A percentile compares a stretch with the other conserved stretches of the same genome.
phyloP scores from a whole-genome alignment of 257 asterid species.

The Gentiana dahurica region DNA sequence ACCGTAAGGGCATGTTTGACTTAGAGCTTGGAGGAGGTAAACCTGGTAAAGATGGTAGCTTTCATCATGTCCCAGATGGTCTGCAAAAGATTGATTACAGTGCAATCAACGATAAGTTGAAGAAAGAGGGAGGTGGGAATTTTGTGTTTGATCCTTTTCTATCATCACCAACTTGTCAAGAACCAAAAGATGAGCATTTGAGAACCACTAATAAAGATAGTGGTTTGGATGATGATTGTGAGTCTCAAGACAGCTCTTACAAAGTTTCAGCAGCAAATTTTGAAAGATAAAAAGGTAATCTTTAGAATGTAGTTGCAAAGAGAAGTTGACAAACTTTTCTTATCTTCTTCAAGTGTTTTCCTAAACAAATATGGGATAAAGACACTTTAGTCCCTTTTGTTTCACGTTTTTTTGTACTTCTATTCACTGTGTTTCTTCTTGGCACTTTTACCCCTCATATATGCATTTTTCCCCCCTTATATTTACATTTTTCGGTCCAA shows the following conservation, averaged over 20 bases:
- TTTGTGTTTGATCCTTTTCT: constrained; percentile 24
- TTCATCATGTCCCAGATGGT: constrained; percentile 21
- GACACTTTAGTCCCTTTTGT: too few relatives aligned
- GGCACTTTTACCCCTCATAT: too few relatives aligned
- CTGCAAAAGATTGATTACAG: constrained; percentile 44
- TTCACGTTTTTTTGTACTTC: too few relatives aligned
- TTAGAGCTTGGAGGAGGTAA: constrained; percentile 45
- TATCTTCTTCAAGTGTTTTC: too few relatives aligned
- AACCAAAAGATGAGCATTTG: constrained; percentile 12
- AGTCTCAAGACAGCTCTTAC: constrained; percentile 28
- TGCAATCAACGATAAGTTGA: constrained; percentile 39
- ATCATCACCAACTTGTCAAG: constrained; percentile 18
- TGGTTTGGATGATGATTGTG: constrained; percentile 20
- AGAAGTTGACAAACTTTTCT: too few relatives aligned
- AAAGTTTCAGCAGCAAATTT: constrained; percentile 28
- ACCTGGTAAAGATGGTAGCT: constrained; percentile 33
- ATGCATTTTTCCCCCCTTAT: too few relatives aligned
- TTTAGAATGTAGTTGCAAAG: too few relatives aligned
- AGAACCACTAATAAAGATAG: constrained; percentile 8
- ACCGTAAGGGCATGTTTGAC: constrained; percentile 43
- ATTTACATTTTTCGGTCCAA: too few relatives aligned
- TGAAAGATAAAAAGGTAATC: constrained; percentile 17
- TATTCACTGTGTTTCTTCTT: too few relatives aligned
- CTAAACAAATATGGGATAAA: too few relatives aligned
- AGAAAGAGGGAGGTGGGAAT: constrained; percentile 30